phyloP scores from a whole-genome alignment of 2,329 filamentous ascomycete species.

The Colletotrichum gloeosporioides region DNA sequence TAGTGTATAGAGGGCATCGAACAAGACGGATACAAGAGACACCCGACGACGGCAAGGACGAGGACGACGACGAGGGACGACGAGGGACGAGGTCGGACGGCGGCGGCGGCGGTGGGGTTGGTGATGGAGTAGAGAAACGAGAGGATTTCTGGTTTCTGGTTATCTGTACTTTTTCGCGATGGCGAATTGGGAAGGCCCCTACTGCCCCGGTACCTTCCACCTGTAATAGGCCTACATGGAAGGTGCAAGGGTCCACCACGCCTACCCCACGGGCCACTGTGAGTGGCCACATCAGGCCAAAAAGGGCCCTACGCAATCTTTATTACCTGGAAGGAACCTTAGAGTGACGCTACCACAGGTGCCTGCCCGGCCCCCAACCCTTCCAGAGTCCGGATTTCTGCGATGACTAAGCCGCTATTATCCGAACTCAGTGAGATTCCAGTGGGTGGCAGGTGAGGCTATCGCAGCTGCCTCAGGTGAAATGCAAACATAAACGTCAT shows the following conservation, averaged over 20 bases:
- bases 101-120: neutral
- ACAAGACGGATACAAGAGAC: neutral
- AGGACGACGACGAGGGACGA: neutral
- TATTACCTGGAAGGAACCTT: neutral
- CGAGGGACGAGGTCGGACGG: neutral
- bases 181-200: conserved; percentile 3
- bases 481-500: too few relatives aligned
- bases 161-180: conserved; percentile 22
- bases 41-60: neutral
- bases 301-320: neutral
- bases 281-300: neutral
- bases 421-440: neutral
- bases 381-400: neutral
- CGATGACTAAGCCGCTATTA: neutral
- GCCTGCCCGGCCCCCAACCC: neutral
- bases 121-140: neutral
- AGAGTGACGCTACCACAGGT: neutral
- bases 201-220: neutral
- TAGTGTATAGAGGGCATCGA: neutral
- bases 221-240: neutral
- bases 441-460: neutral
- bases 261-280: neutral
- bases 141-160: neutral
- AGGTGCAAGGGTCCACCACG: neutral
- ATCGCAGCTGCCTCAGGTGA: neutral